Evolutionary conservation across 306 rosid species (phyloP), one percentile per base, ranked within the genome.

Genomic region (Phaseolus lunatus): DNA sequence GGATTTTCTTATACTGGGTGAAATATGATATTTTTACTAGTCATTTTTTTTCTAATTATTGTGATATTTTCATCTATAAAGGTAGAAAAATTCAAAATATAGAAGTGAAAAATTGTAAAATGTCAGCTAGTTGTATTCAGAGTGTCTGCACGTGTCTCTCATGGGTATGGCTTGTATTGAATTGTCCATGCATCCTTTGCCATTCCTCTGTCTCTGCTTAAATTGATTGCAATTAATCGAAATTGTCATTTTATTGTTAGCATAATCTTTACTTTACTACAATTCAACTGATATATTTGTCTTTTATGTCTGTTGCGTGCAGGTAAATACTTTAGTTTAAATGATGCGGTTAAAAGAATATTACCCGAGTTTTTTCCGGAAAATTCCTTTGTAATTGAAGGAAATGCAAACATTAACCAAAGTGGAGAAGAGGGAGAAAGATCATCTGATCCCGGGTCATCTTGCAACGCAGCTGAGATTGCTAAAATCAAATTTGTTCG

Each of bases 241-340:
- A 41, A 22, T 41, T 16, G 27, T 64, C 65, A 13, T 71, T 29
- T 53, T 58, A 27, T 50, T 52, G 41, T 22, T 76, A 29, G 41
- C 23, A 52, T 68, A 4, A 39, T 54, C 53, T 48, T 39, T 5
- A 47, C 13, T 15, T 58, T 78, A n/a, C 63, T 45, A 3, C 24
- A 49, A 27, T 82, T 41, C 33, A 41, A 49, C 18, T 64, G 70
- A 49, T 76, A 12, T 22, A 23, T 64, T 54, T 57, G 35, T 12
- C 18, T 57, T 37, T 82, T 6, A 31, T 56, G 29, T 71, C 48
- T 79, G 63, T 67, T 81, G 74, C 45, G 20, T 81, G 86, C 91
- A 94, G 98, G 90, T 67, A 88, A 87, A 48, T 84, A 76, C 84
- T 87, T 90, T 71, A 89, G 96, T 59, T 83, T 95, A 86, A 82